phyloP scores from a whole-genome alignment of 805 yeast species.

The Kregervanrija pseudodelftensis region DNA sequence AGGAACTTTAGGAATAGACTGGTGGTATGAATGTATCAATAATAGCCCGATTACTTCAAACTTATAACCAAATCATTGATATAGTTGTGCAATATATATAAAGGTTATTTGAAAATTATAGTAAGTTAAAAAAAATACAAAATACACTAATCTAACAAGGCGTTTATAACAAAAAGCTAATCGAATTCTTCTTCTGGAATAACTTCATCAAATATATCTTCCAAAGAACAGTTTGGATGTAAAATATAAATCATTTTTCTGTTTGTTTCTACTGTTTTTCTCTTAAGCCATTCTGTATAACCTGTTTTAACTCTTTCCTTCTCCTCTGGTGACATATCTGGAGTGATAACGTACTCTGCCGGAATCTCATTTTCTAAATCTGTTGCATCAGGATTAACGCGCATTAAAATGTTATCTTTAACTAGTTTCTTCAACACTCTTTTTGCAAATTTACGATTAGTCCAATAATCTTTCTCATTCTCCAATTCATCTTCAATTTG shows the following conservation, averaged over 20 bases:
- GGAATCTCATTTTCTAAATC: constrained; percentile 35
- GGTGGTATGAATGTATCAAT: constrained; percentile 52
- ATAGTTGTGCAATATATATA: not conserved
- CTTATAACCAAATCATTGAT: constrained; percentile 4
- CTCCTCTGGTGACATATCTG: constrained; percentile 17
- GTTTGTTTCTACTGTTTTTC: constrained; percentile 15
- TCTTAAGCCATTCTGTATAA: constrained; percentile 11
- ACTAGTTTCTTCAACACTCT: constrained; percentile 81
- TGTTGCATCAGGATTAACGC: constrained; percentile 31
- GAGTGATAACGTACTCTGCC: constrained; percentile 15
- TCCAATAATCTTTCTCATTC: constrained; percentile 62
- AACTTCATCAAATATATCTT: constrained; percentile 50
- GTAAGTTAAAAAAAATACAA: not conserved
- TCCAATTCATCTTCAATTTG: constrained; percentile 65
- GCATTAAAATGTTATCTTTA: constrained; percentile 78
- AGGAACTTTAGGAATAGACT: constrained; percentile 44
- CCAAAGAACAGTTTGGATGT: constrained; percentile 81
- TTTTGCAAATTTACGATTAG: constrained; percentile 61
- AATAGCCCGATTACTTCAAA: constrained; percentile 7
- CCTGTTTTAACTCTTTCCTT: constrained; percentile 16
- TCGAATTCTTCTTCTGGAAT: constrained; percentile 10
- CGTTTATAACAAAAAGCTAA: constrained; percentile 5
- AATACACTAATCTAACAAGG: not conserved
- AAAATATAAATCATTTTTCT: constrained; percentile 40
- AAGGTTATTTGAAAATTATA: not conserved